Evolutionary conservation across 805 yeast species (phyloP).

Genomic region (Schizosaccharomyces octosporus): DNA sequence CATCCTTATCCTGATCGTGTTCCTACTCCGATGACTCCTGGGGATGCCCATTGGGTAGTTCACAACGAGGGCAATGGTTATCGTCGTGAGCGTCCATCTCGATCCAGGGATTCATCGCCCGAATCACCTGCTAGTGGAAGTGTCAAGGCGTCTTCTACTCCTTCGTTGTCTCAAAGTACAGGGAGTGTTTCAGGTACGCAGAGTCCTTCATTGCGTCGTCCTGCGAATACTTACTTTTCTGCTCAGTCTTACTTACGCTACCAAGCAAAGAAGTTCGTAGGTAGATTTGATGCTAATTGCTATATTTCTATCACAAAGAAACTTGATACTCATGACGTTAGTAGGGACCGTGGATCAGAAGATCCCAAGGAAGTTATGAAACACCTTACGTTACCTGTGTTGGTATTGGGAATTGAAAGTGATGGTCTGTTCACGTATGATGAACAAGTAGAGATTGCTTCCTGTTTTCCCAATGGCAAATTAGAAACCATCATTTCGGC

Average conservation of each 20-base stretch:
- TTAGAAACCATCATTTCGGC: conserved; percentile 62
- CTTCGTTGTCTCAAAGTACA: conserved; percentile 5
- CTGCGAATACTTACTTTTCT: conserved; percentile 44
- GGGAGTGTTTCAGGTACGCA: conserved; percentile 7
- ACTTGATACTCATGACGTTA: conserved; percentile 81
- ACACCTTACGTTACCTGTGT: conserved; percentile 44
- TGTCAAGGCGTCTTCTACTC: neutral
- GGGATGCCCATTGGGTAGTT: conserved; percentile 42
- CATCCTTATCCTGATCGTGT: conserved; percentile 14
- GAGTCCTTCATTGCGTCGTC: conserved; percentile 3
- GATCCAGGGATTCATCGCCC: conserved; percentile 5
- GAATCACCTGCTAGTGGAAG: neutral
- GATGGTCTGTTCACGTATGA: conserved; percentile 83
- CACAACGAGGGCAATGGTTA: conserved; percentile 62
- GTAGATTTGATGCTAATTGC: conserved; percentile 87
- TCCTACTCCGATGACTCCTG: conserved; percentile 6
- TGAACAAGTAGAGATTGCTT: conserved; percentile 70
- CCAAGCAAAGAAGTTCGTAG: conserved; percentile 76
- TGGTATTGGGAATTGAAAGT: conserved; percentile 69
- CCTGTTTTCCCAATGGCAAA: conserved; percentile 40
- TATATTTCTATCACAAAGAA: conserved; percentile 84
- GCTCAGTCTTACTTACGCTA: conserved; percentile 88
- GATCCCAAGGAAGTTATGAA: conserved; percentile 27
- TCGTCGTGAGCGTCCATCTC: conserved; percentile 8
- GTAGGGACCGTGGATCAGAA: conserved; percentile 40